Base-by-base conservation (phyloP, 2,329 filamentous ascomycete species). In the Volutella citrinella region DNA sequence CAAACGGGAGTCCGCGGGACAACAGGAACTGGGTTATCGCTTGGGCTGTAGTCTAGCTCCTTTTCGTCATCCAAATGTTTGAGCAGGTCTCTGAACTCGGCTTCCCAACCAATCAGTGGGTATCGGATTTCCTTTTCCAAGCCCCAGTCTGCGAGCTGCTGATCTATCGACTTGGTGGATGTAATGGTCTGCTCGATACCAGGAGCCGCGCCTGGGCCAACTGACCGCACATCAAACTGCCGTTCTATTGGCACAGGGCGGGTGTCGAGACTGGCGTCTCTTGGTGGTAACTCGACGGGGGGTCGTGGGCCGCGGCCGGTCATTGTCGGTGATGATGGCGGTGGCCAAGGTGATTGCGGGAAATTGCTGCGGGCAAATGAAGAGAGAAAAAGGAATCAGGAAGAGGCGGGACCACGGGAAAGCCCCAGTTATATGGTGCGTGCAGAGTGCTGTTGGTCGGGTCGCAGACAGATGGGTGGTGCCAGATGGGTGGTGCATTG, bases 211-310 rank as follows among this genome's bases (percentile, higher is more conserved):
- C 38, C 35, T 5, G 31, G 28, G 4, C 38, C 35, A 15, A 38
- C 26, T 0, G 35, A 26, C 5, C 20, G 31, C 5, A 38, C 21
- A n/a, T 14, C 1, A 22, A 25, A 27, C n/a, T 38, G 23, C 11
- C 31, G 38, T 12, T 34, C 31, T 13, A 6, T 24, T 5, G 38
- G 31, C 10, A 42, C 38, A 7, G 27, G 27, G 1, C 27, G 34
- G 6, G 11, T 26, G 30, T 38, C 16, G 7, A 38, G 38, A 22
- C 34, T 28, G 10, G 23, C 14, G 16, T 41, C 35, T 15, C 13
- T 10, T 4, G 10, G 6, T 7, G 27, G 31, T 20, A 38, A 27
- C n/a, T 16, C 19, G 19, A 20, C 14, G 18, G 24, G 29, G 19
- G 26, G 30, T 17, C 16, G 22, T 34, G 7, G 33, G 10, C 36